These are phyloP conservation scores for Eutrema yunnanense DNA, from an alignment of 345 rosid genomes.

Conservation along the genomic window DNA sequence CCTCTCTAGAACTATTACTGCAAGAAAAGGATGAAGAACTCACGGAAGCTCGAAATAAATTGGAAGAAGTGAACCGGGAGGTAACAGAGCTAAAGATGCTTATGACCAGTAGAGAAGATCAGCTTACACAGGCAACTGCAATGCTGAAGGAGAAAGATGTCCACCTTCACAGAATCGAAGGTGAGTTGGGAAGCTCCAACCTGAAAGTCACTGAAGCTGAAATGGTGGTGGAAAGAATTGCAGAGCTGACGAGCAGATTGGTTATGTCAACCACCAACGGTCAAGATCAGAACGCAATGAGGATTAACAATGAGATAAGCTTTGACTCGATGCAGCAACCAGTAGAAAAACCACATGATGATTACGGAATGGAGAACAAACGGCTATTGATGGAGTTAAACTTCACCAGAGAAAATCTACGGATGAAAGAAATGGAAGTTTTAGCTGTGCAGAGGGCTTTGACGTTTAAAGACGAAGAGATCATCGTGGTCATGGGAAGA, in stretches of 20 bases:
- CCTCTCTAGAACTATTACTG: constrained; percentile 53
- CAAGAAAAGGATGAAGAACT: constrained; percentile 69
- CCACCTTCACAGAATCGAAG: constrained; percentile 43
- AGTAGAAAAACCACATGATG: constrained; percentile 26
- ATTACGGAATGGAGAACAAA: constrained; percentile 43
- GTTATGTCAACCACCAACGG: constrained; percentile 39
- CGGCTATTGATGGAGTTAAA: constrained; percentile 60
- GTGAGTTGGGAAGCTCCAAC: constrained; percentile 48
- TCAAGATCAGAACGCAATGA: constrained; percentile 19
- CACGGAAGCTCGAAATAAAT: constrained; percentile 38
- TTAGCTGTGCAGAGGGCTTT: constrained; percentile 54
- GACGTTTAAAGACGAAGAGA: constrained; percentile 58
- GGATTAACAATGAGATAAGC: constrained; percentile 12
- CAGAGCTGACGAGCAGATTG: constrained; percentile 53
- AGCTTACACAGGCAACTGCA: constrained; percentile 49
- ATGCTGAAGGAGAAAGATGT: constrained; percentile 71
- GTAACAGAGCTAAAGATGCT: constrained; percentile 53
- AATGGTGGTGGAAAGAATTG: constrained; percentile 54
- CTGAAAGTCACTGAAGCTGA: constrained; percentile 59
- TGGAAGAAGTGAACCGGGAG: constrained; percentile 58
- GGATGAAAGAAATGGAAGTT: constrained; percentile 65
- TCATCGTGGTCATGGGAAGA: constrained; percentile 38
- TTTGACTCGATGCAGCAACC: constrained; percentile 31
- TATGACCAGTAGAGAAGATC: constrained; percentile 48
- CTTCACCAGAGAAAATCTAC: constrained; percentile 49